A percentile compares a stretch with the other conserved stretches of the same genome.
These are phyloP conservation scores for Lentinus brumalis DNA, from an alignment of 768 basidiomycete genomes.

Conservation along the genomic window DNA sequence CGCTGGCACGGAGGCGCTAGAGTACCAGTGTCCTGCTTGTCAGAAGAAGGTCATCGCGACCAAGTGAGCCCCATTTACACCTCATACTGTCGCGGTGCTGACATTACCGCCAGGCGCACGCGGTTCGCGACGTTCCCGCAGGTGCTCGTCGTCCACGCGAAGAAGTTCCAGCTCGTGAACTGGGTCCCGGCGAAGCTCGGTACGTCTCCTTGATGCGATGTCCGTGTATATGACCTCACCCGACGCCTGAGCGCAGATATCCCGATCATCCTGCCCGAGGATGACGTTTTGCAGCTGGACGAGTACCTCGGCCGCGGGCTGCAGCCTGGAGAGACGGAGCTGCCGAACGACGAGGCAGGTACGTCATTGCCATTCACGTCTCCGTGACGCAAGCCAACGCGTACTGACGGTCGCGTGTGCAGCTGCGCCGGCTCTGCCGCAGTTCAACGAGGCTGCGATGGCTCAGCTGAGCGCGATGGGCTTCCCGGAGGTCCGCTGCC, in stretches of 20 bases:
- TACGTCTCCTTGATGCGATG: constrained; percentile 35
- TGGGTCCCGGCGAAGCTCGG: constrained; percentile 97
- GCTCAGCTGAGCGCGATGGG: constrained; percentile 86
- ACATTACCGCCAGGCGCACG: constrained; percentile 51
- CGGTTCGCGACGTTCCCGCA: constrained; percentile 88
- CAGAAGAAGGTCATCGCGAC: constrained; percentile 64
- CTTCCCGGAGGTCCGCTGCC: constrained; percentile 82
- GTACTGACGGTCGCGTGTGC: neutral
- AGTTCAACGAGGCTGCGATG: constrained; percentile 77
- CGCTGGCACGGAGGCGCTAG: constrained; percentile 63
- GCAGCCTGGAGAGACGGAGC: constrained; percentile 58
- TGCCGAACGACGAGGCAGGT: constrained; percentile 57
- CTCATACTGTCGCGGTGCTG: neutral
- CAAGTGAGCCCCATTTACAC: constrained; percentile 54
- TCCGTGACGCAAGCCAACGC: neutral
- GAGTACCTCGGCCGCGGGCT: constrained; percentile 66
- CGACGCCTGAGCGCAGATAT: constrained; percentile 61
- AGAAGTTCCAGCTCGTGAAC: constrained; percentile 92
- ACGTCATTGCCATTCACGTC: constrained; percentile 7
- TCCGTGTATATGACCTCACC: neutral
- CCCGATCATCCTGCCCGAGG: constrained; percentile 69
- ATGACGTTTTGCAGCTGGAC: constrained; percentile 61
- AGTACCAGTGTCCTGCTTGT: constrained; percentile 82
- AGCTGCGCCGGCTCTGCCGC: constrained; percentile 46
- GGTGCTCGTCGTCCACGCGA: constrained; percentile 85